Conservation (phyloP, 768 basidiomycete genomes). For the Mycena kentingensis region DNA sequence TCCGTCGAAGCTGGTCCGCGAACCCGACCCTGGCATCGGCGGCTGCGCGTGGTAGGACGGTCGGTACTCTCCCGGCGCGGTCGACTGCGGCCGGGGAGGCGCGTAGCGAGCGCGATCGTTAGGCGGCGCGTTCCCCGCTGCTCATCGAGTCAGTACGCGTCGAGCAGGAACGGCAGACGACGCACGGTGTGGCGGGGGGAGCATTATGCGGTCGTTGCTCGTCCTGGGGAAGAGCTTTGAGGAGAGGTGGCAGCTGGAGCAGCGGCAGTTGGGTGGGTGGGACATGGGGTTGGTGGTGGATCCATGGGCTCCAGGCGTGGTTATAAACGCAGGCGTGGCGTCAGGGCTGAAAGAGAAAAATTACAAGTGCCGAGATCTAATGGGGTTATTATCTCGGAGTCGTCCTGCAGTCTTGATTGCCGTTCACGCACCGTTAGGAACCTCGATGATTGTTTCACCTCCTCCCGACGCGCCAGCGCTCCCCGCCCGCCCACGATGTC, state of each 20-base stretch:
- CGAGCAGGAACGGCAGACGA: neutral
- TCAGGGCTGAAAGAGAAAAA: no score
- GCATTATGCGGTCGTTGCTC: constrained; percentile 19
- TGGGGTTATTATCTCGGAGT: no score
- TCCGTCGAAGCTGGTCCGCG: neutral
- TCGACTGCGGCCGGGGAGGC: constrained; percentile 20
- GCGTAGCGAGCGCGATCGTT: constrained; percentile 15
- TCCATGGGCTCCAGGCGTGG: no score
- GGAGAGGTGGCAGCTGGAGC: constrained; percentile 22
- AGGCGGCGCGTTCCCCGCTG: constrained; percentile 6
- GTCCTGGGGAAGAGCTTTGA: constrained; percentile 19
- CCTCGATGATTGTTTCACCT: no score
- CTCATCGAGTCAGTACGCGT: neutral
- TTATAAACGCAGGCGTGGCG: no score
- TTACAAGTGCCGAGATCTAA: no score
- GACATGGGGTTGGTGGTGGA: no score
- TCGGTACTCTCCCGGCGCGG: constrained; percentile 18
- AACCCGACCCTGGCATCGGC: constrained; percentile 5
- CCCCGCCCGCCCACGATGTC: no score
- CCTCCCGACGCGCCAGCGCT: no score
- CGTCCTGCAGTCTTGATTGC: no score
- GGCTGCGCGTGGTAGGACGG: constrained; percentile 1
- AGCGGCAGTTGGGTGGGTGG: constrained; percentile 12
- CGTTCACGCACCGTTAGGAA: no score
- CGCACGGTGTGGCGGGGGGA: constrained; percentile 17